These are phyloP conservation scores for Claviceps purpurea DNA, from an alignment of 2,329 filamentous ascomycete genomes.

Conservation along the genomic window DNA sequence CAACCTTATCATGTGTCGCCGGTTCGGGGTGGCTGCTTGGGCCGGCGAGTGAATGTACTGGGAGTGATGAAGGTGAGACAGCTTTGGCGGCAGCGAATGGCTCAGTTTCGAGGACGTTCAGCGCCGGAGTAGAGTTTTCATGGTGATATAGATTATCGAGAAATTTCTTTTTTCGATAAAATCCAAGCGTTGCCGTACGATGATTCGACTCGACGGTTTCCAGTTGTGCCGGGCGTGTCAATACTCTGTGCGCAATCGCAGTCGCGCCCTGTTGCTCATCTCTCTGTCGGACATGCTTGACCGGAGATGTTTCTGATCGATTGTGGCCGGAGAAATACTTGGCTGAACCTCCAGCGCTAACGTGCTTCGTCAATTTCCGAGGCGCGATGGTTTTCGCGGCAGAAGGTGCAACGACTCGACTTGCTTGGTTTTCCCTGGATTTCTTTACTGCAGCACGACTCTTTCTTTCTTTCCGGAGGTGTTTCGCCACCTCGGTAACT, in stretches of 20 bases:
- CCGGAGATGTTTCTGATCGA: neutral
- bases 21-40: neutral
- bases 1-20: neutral
- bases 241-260: neutral
- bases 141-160: conserved; percentile 42
- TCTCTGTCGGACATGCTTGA: neutral
- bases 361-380: conserved; percentile 18
- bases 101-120: neutral
- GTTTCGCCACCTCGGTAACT: conserved; percentile 15
- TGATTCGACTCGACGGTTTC: conserved; percentile 31
- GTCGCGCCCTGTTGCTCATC: neutral
- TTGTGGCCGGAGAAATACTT: conserved; percentile 11
- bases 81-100: neutral
- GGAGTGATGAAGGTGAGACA: neutral
- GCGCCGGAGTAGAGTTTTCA: conserved; percentile 6
- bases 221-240: conserved; percentile 38
- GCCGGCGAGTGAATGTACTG: neutral
- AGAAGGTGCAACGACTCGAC: neutral
- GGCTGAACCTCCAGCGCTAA: conserved; percentile 14
- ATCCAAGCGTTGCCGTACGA: conserved; percentile 23
- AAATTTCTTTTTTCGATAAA: conserved; percentile 37
- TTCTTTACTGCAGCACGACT: conserved; percentile 9
- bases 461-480: conserved; percentile 2
- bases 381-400: neutral
- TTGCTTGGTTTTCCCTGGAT: conserved; percentile 11